Evolutionary conservation across 1,284 basidiomycete genomes (phyloP).

Genomic region (Coniferiporia sulphurascens): DNA sequence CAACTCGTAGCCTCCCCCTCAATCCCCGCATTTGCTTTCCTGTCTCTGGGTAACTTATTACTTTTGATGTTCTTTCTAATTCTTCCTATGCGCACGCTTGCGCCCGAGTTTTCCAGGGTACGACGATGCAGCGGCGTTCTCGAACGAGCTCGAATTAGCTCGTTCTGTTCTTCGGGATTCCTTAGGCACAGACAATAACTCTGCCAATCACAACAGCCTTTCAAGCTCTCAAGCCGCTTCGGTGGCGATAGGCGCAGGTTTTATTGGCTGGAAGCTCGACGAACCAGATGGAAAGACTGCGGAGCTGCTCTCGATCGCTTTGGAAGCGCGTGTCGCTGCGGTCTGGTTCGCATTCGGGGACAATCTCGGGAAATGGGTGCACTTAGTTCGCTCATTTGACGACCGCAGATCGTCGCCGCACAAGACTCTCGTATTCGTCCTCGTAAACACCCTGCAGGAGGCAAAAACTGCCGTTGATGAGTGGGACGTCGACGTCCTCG

Average conservation of each 20-base stretch:
- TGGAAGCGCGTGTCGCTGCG: constrained; percentile 54
- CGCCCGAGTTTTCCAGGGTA: constrained; percentile 35
- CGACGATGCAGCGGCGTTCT: constrained; percentile 37
- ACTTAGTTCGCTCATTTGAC: constrained; percentile 51
- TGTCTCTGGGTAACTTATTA: not conserved
- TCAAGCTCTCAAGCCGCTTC: constrained; percentile 26
- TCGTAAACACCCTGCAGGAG: constrained; percentile 53
- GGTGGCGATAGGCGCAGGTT: constrained; percentile 69
- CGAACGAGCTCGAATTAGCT: constrained; percentile 44
- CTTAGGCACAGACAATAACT: not conserved
- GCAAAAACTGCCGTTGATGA: constrained; percentile 49
- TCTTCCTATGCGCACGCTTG: no score
- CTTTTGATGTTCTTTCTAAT: not conserved
- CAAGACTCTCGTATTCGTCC: constrained; percentile 57
- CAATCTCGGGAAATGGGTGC: constrained; percentile 53
- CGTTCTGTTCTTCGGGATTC: constrained; percentile 25
- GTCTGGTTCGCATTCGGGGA: constrained; percentile 72
- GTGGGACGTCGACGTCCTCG: constrained; percentile 65
- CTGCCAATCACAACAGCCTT: not conserved
- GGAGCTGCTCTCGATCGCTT: constrained; percentile 43
- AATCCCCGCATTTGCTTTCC: not conserved
- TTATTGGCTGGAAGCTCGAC: constrained; percentile 66
- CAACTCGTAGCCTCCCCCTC: not conserved
- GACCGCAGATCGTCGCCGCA: constrained; percentile 31
- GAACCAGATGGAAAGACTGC: constrained; percentile 31